Percentiles rank a stretch among this genome's conserved stretches.
Conservation (phyloP, 352 stramenopile species). For the Phytopythium montanum region DNA sequence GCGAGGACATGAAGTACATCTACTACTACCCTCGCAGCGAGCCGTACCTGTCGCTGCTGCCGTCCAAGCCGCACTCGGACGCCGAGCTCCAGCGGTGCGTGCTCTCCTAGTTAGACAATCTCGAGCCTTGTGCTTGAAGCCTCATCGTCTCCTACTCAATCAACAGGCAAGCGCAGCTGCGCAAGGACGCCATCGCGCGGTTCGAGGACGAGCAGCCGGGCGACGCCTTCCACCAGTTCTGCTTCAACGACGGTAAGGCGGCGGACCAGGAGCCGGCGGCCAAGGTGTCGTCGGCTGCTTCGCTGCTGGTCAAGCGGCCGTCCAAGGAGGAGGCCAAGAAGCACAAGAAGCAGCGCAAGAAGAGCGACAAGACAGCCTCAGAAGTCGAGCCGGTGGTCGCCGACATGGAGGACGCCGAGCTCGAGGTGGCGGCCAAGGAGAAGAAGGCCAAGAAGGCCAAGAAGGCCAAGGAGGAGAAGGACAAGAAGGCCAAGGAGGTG, state of each 20-base stretch:
- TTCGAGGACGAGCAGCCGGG: constrained; percentile 55
- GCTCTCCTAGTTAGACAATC: background rate
- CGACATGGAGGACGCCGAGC: constrained; percentile 32
- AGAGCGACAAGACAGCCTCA: constrained; percentile 33
- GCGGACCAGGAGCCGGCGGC: constrained; percentile 13
- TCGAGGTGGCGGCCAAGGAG: constrained; percentile 12
- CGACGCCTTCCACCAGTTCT: constrained; percentile 74
- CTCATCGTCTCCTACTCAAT: background rate
- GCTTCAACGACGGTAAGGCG: constrained; percentile 49
- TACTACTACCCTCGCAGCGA: constrained; percentile 78
- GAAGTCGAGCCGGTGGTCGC: constrained; percentile 30
- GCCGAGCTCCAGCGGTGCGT: constrained; percentile 38
- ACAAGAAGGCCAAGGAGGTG: constrained; percentile 15
- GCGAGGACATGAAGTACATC: constrained; percentile 76
- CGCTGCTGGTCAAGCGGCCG: constrained; percentile 61
- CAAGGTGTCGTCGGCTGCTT: constrained; percentile 24
- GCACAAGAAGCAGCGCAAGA: constrained; percentile 55
- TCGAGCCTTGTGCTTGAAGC: background rate
- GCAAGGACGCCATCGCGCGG: constrained; percentile 32
- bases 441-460: constrained; percentile 19
- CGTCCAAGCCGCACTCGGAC: constrained; percentile 45
- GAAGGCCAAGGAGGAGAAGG: constrained; percentile 38
- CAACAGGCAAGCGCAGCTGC: constrained; percentile 40
- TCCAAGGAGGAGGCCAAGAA: constrained; percentile 69
- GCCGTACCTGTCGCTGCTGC: constrained; percentile 70